Percentiles rank a stretch among this genome's conserved stretches.
phyloP scores from a whole-genome alignment of 176 grass and related monocot species.

The Oryza punctata region DNA sequence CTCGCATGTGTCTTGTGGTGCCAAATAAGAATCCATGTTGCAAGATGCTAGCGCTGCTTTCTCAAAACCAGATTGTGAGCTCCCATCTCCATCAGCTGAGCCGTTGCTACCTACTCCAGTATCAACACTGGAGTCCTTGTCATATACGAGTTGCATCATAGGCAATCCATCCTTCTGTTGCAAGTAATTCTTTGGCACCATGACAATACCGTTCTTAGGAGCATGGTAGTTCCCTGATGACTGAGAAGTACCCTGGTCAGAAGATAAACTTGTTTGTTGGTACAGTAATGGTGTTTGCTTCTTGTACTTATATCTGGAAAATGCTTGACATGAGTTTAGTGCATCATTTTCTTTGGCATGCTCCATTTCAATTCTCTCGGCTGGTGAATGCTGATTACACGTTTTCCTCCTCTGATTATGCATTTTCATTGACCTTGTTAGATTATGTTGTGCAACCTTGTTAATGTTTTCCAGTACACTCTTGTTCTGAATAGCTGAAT shows the following conservation, averaged over 20 bases:
- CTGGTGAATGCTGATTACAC: conserved; percentile 25
- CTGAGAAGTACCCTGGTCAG: conserved; percentile 36
- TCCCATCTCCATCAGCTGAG: conserved; percentile 10
- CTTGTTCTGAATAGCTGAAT: conserved; percentile 31
- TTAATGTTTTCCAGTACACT: conserved; percentile 22
- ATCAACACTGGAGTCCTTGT: conserved; percentile 16
- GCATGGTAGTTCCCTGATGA: conserved; percentile 32
- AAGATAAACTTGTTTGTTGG: conserved; percentile 34
- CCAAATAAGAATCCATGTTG: conserved; percentile 30
- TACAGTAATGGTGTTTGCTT: conserved; percentile 30
- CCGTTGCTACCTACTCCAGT: neutral
- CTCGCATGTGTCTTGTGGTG: neutral
- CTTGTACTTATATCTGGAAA: conserved; percentile 18
- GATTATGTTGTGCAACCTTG: conserved; percentile 28
- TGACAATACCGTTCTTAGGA: conserved; percentile 34
- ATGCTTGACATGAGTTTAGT: conserved; percentile 14
- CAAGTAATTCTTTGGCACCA: conserved; percentile 28
- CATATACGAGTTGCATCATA: conserved; percentile 26
- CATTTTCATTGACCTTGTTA: conserved; percentile 24
- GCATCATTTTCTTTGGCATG: conserved; percentile 28
- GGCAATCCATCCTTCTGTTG: conserved; percentile 30
- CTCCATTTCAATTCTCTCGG: conserved; percentile 32
- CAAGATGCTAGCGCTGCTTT: conserved; percentile 19
- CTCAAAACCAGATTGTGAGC: conserved; percentile 21
- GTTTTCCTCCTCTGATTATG: conserved; percentile 34